Evolutionary conservation across 2,329 filamentous ascomycete genomes (phyloP), one percentile per base, ranked within the genome.

Genomic region (Magnaporthiopsis poae): DNA sequence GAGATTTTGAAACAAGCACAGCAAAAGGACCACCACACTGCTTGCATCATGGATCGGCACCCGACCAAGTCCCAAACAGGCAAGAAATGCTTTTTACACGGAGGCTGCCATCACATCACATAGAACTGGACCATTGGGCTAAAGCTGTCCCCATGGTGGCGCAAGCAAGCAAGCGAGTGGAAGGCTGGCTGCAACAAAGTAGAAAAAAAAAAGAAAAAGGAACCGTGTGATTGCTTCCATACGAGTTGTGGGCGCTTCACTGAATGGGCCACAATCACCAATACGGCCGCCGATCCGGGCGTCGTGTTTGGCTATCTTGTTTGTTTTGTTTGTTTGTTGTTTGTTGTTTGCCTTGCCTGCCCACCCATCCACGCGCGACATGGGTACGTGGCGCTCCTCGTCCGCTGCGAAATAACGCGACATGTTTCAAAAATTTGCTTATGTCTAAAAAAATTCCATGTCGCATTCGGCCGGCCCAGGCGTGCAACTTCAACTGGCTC

Each of bases 1-100:
- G 39, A 63, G 68, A 56, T 56, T 75, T 66, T 71, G 71, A 72
- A 72, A 72, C 71, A 64, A 64, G 60, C 65, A 35, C 61, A 61
- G n/a, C 59, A 64, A 59, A 60, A 61, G 62, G 39, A 59, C 18
- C 52, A 36, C 46, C 36, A 15, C 27, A 36, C 46, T 59, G n/a
- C 27, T 60, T 65, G 56, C 21, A 33, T 27, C 39, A 64, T 9
- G 39, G 31, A 59, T 18, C 18, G 21, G 21, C 15, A 25, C 46
- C 39, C 36, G 13, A 15, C 36, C 36, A 64, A 64, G 27, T 15
- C 25, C 46, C 46, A 56, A 64, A 59, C 11, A 11, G 29, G 36
- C 21, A 33, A 56, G 59, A 64, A 64, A 63, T 12, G 13, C 15
- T 39, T n/a, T 25, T 11, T 31, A 31, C 31, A 31, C 31, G 5